phyloP scores from a whole-genome alignment of 257 asterid species.

The Buddleja alternifolia region DNA sequence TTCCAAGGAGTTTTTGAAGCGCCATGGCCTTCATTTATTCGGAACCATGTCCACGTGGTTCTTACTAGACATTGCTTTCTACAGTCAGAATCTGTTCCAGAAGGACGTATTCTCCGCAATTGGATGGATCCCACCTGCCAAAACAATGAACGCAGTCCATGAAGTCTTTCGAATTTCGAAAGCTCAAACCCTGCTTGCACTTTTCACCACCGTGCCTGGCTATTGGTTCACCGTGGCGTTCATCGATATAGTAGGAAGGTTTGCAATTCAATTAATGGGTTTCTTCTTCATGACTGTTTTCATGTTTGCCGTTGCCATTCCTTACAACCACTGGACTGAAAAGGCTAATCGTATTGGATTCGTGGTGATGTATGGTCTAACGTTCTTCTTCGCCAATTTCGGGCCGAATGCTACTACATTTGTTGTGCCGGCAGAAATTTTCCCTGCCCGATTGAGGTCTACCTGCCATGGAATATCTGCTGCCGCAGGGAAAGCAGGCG shows the following conservation, averaged over 20 bases:
- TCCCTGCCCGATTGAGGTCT: constrained; percentile 51
- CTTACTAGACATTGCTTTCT: constrained; percentile 46
- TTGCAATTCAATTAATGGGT: constrained; percentile 48
- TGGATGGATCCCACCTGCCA: constrained; percentile 45
- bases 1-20: constrained; percentile 36
- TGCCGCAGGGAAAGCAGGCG: constrained; percentile 51
- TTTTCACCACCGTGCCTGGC: constrained; percentile 54
- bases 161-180: constrained; percentile 41
- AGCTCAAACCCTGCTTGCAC: constrained; percentile 54
- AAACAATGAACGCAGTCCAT: constrained; percentile 41
- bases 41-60: constrained; percentile 54
- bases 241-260: constrained; percentile 47
- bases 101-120: constrained; percentile 43
- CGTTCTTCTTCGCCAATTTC: constrained; percentile 52
- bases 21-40: constrained; percentile 47
- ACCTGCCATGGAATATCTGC: constrained; percentile 56
- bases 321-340: constrained; percentile 45
- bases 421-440: constrained; percentile 49
- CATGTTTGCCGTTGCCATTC: constrained; percentile 55
- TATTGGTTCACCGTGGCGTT: constrained; percentile 55
- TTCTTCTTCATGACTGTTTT: constrained; percentile 58
- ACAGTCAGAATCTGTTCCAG: constrained; percentile 51
- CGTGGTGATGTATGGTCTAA: constrained; percentile 41
- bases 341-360: constrained; percentile 42
- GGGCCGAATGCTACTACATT: constrained; percentile 56